A percentile compares a stretch with the other conserved stretches of the same genome.
These are phyloP conservation scores for Sarcomyxa edulis DNA, from an alignment of 768 basidiomycete genomes.

Conservation along the genomic window DNA sequence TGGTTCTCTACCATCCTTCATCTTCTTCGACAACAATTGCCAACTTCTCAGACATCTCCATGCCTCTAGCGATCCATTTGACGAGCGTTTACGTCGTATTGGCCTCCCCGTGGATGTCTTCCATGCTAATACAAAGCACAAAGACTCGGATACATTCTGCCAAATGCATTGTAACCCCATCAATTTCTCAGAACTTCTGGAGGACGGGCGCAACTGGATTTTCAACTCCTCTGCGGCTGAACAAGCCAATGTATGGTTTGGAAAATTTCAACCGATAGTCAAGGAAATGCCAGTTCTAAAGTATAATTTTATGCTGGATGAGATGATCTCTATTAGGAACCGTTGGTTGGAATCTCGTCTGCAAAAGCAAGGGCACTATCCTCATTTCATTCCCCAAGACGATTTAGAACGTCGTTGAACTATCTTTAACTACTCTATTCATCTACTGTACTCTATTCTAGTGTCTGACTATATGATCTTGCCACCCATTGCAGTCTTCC, in stretches of 20 bases:
- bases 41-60: conserved; percentile 10
- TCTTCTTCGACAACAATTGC: conserved; percentile 22
- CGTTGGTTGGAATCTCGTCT: too few relatives aligned
- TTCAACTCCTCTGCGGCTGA: conserved; percentile 31
- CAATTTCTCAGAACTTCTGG: conserved; percentile 13
- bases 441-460: too few relatives aligned
- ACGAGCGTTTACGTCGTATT: too few relatives aligned
- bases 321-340: too few relatives aligned
- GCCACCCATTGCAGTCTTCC: conserved; percentile 5
- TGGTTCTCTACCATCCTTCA: conserved; percentile 13
- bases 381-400: too few relatives aligned
- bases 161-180: conserved; percentile 20
- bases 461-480: background rate
- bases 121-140: conserved; percentile 23
- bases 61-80: conserved; percentile 11
- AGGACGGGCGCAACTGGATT: conserved; percentile 12
- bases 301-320: conserved; percentile 29
- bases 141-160: conserved; percentile 16
- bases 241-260: conserved; percentile 28
- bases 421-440: too few relatives aligned
- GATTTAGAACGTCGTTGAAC: too few relatives aligned
- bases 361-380: too few relatives aligned
- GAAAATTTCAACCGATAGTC: conserved; percentile 21
- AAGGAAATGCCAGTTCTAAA: conserved; percentile 19
- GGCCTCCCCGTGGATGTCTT: conserved; percentile 20